Evolutionary conservation across 2,329 filamentous ascomycete species (phyloP).

Genomic region (Elsinoe ampelina): DNA sequence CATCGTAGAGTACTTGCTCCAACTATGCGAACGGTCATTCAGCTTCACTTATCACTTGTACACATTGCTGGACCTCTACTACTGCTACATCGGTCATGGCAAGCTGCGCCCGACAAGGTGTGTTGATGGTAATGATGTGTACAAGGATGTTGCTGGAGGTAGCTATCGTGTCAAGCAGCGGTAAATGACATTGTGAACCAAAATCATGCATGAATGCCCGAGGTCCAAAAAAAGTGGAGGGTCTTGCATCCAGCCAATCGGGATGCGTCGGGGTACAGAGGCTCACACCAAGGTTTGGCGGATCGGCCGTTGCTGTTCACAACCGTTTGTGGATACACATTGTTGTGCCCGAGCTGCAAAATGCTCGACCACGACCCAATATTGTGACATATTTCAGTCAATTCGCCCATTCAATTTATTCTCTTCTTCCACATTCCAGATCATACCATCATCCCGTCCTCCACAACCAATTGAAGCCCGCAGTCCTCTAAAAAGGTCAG

Average conservation of each 20-base stretch:
- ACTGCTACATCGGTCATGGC: slow-evolving; percentile 29
- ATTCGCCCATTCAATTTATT: background rate
- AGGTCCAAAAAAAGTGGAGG: slow-evolving; percentile 5
- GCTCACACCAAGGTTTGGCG: slow-evolving; percentile 3
- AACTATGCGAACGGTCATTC: slow-evolving; percentile 29
- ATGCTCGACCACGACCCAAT: background rate
- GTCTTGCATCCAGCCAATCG: background rate
- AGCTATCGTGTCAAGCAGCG: background rate
- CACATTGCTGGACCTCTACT: slow-evolving; percentile 37
- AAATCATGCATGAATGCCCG: background rate
- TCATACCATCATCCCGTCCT: background rate
- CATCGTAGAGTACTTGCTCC: slow-evolving; percentile 27
- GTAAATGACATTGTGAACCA: background rate
- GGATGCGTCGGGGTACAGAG: background rate
- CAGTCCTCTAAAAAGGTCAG: slow-evolving; percentile 12
- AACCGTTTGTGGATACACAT: slow-evolving; percentile 12
- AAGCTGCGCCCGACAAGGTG: background rate
- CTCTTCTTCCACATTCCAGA: slow-evolving; percentile 5
- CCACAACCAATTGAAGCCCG: slow-evolving; percentile 10
- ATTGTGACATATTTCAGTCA: background rate
- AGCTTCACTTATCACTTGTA: slow-evolving; percentile 50
- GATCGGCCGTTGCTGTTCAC: slow-evolving; percentile 5
- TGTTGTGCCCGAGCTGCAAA: slow-evolving; percentile 4
- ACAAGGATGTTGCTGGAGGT: background rate
- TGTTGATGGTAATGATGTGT: background rate